Base-by-base conservation (phyloP, 2,329 filamentous ascomycete species). In the Aphanocladium album region DNA sequence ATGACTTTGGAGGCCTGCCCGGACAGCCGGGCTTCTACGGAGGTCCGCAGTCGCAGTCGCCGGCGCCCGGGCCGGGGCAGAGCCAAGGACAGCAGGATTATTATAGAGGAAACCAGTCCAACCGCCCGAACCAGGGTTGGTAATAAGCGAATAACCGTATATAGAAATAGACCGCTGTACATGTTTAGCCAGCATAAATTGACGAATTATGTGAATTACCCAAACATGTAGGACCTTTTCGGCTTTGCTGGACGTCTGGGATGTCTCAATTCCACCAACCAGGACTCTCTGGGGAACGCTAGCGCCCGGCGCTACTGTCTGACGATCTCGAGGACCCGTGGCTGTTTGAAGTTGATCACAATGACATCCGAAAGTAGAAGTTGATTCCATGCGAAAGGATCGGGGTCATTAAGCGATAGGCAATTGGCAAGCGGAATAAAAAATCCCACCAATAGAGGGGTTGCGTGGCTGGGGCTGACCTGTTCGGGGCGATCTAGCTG, bases 21-120 rank as follows among this genome's bases (percentile, higher is more conserved):
- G 56, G 56, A 8, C 46, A 51, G 47, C 56, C 56, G 1, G 56
- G 56, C 1, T 59, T 59, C 39, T 59, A 59, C 37, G 56, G 55
- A 35, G 19, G 33, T 6, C 51, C 51, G 23, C 17, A 41, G 30
- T 14, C 37, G 16, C 37, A 47, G 19, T 47, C 21, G 33, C 30
- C 41, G 7, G 41, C 41, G 14, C 41, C 19, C 41, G 16, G 19
- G 6, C 41, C 7, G 30, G 14, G 16, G 14, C 47, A 58, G 23
- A 80, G 83, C 46, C 80, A 81, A 9, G 71, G 76, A 65, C 76
- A 79, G 62, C 85, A 85, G 64, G 83, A 85, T 68, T 85, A 85
- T 65, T 85, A 85, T 70, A 77, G 83, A 30, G 74, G 76, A 4
- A 73, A 70, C 55, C 67, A 56, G 60, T n/a, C 30, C 39, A 67